Conservation (phyloP, 1,284 basidiomycete species). For the Gymnopus androsaceus region DNA sequence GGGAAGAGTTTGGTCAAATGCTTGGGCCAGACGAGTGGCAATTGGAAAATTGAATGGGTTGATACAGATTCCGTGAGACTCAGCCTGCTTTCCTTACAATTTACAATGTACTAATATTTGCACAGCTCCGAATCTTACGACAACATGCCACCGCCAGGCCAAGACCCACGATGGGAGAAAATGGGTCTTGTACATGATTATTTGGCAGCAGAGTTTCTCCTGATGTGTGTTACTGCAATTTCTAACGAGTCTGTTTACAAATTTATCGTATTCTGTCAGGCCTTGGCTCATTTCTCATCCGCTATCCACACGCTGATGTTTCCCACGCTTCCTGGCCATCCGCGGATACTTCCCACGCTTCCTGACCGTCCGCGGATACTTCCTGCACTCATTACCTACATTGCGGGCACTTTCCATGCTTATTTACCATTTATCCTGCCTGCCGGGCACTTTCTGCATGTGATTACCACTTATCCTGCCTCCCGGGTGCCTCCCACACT, state of each 20-base stretch:
- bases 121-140: slow-evolving; percentile 51
- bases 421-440: too few species aligned
- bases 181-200: slow-evolving; percentile 53
- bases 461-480: too few species aligned
- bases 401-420: too few species aligned
- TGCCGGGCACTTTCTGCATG: too few species aligned
- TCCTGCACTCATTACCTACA: too few species aligned
- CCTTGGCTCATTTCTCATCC: too few species aligned
- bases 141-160: slow-evolving; percentile 47
- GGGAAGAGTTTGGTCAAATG: slow-evolving; percentile 40
- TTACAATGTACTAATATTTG: slow-evolving; percentile 35
- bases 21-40: slow-evolving; percentile 44
- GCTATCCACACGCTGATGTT: too few species aligned
- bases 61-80: slow-evolving; percentile 51
- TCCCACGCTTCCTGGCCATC: too few species aligned
- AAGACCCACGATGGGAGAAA: slow-evolving; percentile 54
- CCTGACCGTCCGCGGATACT: too few species aligned
- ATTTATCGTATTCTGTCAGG: too few species aligned
- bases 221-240: slow-evolving; percentile 37
- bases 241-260: background rate
- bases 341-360: too few species aligned
- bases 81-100: slow-evolving; percentile 81
- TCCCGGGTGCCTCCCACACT: too few species aligned
- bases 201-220: slow-evolving; percentile 46
- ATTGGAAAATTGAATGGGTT: slow-evolving; percentile 59